Conservation (phyloP, 2,329 filamentous ascomycete species). For the Pyricularia sp. region DNA sequence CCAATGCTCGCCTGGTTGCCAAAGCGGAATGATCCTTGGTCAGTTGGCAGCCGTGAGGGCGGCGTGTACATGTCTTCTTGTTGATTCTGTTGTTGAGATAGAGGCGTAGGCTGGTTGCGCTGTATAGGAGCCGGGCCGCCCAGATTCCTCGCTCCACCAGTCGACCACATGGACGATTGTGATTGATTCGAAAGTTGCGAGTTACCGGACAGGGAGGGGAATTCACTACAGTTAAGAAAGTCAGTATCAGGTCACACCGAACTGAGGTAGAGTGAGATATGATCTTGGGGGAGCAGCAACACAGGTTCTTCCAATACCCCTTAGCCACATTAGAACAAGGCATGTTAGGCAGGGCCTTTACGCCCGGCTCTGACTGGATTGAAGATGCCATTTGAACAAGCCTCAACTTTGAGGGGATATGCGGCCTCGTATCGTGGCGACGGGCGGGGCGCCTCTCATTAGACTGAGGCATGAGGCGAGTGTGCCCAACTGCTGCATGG, state of each 20-base stretch:
- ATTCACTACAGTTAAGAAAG: slow-evolving; percentile 39
- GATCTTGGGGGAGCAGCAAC: neutral
- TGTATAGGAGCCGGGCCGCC: slow-evolving; percentile 32
- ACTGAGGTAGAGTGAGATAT: neutral
- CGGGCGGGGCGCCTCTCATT: neutral
- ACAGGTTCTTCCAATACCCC: slow-evolving; percentile 5
- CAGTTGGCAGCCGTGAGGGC: slow-evolving; percentile 25
- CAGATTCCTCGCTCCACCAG: slow-evolving; percentile 37
- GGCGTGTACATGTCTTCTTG: slow-evolving; percentile 37
- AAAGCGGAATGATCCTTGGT: slow-evolving; percentile 43
- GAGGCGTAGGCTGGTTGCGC: slow-evolving; percentile 40
- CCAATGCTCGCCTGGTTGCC: slow-evolving; percentile 34
- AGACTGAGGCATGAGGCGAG: neutral
- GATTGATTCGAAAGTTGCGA: slow-evolving; percentile 40
- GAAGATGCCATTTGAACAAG: neutral
- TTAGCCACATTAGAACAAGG: slow-evolving; percentile 9
- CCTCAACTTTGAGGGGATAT: slow-evolving; percentile 4
- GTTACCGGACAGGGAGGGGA: slow-evolving; percentile 55
- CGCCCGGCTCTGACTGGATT: neutral
- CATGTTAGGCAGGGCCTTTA: slow-evolving; percentile 3
- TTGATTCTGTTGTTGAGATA: slow-evolving; percentile 36
- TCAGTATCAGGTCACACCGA: neutral
- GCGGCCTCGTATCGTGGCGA: neutral
- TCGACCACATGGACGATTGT: slow-evolving; percentile 46
- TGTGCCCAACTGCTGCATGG: neutral